Percentiles rank a stretch among this genome's conserved stretches.
Conservation (phyloP, 192 early-diverging fungal species). For the Coemansia furcata region DNA sequence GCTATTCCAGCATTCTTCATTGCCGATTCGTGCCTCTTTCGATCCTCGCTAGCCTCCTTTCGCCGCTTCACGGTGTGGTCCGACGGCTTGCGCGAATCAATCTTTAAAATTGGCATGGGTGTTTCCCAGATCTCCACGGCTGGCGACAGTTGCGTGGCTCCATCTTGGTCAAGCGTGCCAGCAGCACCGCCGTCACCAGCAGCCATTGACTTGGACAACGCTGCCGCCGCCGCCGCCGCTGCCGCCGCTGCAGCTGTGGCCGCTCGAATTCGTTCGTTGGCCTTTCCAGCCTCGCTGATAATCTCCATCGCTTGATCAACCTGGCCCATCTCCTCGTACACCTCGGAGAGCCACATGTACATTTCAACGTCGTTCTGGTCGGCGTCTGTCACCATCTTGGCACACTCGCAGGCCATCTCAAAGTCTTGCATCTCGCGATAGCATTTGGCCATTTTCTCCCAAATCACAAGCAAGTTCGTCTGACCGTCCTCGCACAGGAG, state of each 20-base stretch:
- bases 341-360: constrained; percentile 58
- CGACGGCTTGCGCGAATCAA: constrained; percentile 22
- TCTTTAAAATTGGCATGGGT: constrained; percentile 5
- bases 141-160: not conserved
- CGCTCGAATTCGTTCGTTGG: not conserved
- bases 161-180: not conserved
- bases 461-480: constrained; percentile 39
- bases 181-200: not conserved
- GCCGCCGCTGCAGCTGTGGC: not conserved
- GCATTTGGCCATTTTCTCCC: constrained; percentile 62
- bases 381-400: constrained; percentile 50
- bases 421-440: constrained; percentile 59
- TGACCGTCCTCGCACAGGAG: constrained; percentile 4
- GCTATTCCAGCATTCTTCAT: constrained; percentile 41
- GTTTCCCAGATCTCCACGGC: not conserved
- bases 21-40: constrained; percentile 20
- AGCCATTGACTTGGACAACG: not conserved
- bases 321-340: constrained; percentile 63
- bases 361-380: constrained; percentile 59
- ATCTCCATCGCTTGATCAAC: constrained; percentile 33
- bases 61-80: constrained; percentile 17
- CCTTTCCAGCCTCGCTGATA: constrained; percentile 40
- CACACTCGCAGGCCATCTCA: constrained; percentile 55
- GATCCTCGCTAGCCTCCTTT: constrained; percentile 29
- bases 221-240: not conserved